phyloP scores from a whole-genome alignment of 306 rosid genomes.

The Senna siamea region DNA sequence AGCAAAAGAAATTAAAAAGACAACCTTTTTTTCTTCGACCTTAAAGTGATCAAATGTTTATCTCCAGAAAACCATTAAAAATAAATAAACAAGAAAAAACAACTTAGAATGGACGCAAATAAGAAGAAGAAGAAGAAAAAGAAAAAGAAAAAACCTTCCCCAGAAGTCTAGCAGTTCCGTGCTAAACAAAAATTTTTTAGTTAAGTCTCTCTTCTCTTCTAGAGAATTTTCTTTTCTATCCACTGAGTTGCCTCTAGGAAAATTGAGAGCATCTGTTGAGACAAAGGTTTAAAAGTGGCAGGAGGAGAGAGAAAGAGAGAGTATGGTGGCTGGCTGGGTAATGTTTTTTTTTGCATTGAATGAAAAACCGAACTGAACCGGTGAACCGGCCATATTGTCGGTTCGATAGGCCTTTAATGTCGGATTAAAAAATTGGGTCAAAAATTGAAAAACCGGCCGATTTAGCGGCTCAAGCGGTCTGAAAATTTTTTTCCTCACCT shows the following conservation, averaged over 20 bases:
- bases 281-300: conserved; percentile 34
- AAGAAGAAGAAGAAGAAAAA: too few species aligned
- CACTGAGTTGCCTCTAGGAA: conserved; percentile 37
- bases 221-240: conserved; percentile 37
- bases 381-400: too few species aligned
- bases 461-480: too few species aligned
- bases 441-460: too few species aligned
- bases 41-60: conserved; percentile 27
- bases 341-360: neutral
- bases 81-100: conserved; percentile 25
- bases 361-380: too few species aligned
- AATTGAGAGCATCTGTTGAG: conserved; percentile 50
- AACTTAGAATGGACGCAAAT: conserved; percentile 60
- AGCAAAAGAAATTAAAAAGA: neutral
- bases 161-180: conserved; percentile 24
- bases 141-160: conserved; percentile 32
- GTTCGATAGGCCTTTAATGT: too few species aligned
- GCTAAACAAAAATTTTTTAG: neutral
- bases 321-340: conserved; percentile 1
- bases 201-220: conserved; percentile 27
- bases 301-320: conserved; percentile 19
- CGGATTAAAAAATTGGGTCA: neutral
- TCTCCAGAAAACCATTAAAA: conserved; percentile 40
- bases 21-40: conserved; percentile 27
- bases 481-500: too few species aligned